phyloP scores from a whole-genome alignment of 352 stramenopile species.

The Phytopythium aichiense region DNA sequence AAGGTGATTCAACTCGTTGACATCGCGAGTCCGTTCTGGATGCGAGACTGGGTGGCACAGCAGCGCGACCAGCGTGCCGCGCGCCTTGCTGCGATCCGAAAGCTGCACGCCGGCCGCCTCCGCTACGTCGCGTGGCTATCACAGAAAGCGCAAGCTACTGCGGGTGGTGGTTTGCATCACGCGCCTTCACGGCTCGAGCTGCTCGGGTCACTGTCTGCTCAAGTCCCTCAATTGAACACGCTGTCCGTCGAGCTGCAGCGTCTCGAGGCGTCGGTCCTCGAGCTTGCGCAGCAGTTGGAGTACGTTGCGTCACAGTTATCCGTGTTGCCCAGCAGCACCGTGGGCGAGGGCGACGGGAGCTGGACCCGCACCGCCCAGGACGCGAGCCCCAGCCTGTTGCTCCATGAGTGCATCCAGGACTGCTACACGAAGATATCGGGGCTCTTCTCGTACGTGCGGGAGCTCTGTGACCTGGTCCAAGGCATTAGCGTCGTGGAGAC shows the following conservation, averaged over 20 bases:
- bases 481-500: constrained; percentile 46
- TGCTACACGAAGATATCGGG: constrained; percentile 29
- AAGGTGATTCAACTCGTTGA: neutral
- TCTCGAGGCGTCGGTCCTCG: constrained; percentile 31
- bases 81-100: constrained; percentile 12
- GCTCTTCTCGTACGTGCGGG: constrained; percentile 35
- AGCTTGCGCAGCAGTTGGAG: constrained; percentile 52
- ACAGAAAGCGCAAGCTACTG: neutral
- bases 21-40: neutral
- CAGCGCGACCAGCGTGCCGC: constrained; percentile 6
- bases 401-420: constrained; percentile 29
- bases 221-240: constrained; percentile 30
- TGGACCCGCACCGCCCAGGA: neutral
- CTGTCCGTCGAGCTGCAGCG: constrained; percentile 27
- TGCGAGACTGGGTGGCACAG: constrained; percentile 2
- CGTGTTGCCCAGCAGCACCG: neutral
- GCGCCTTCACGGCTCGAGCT: constrained; percentile 29
- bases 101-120: constrained; percentile 24
- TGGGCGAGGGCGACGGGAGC: neutral
- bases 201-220: constrained; percentile 33
- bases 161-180: neutral
- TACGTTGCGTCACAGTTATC: constrained; percentile 31
- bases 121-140: constrained; percentile 39
- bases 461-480: constrained; percentile 45
- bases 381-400: constrained; percentile 8